Percentiles rank a stretch among this genome's conserved stretches.
Conservation (phyloP, 768 basidiomycete species). For the Boletus sp. region DNA sequence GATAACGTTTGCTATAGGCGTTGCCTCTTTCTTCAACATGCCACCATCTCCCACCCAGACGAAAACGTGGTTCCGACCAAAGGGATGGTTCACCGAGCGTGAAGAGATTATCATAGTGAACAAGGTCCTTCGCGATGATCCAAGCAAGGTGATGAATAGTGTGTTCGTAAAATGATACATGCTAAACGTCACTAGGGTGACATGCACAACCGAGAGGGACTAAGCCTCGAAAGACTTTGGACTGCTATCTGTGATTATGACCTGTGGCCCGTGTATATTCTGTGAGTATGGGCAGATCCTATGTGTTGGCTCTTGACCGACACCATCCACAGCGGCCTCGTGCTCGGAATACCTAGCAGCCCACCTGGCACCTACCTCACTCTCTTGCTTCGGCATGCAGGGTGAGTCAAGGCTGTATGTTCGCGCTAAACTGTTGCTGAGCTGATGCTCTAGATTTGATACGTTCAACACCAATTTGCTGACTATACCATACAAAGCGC, state of each 20-base stretch:
- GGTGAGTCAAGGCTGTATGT: slow-evolving; percentile 6
- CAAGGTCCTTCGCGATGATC: slow-evolving; percentile 62
- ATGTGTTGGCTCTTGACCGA: background rate
- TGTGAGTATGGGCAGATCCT: slow-evolving; percentile 23
- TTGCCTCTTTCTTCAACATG: slow-evolving; percentile 39
- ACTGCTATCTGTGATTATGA: slow-evolving; percentile 58
- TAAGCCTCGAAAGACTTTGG: slow-evolving; percentile 51
- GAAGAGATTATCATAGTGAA: slow-evolving; percentile 62
- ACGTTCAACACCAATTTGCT: slow-evolving; percentile 63
- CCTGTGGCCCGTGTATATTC: slow-evolving; percentile 64
- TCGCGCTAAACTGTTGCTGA: background rate
- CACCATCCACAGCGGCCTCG: slow-evolving; percentile 39
- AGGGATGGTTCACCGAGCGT: slow-evolving; percentile 62
- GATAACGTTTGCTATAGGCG: slow-evolving; percentile 54
- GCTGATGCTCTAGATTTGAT: slow-evolving; percentile 40
- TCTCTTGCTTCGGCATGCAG: slow-evolving; percentile 30
- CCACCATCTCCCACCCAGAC: no score
- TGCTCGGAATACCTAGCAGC: slow-evolving; percentile 49
- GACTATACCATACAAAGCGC: slow-evolving; percentile 53
- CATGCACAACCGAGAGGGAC: slow-evolving; percentile 69
- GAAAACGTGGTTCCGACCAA: slow-evolving; percentile 5
- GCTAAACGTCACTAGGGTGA: slow-evolving; percentile 29
- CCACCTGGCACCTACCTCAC: slow-evolving; percentile 59
- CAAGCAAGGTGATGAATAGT: slow-evolving; percentile 42
- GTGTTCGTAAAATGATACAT: background rate